Conservation (phyloP, 2,329 filamentous ascomycete genomes). For the Colletotrichum neosansevieriae region DNA sequence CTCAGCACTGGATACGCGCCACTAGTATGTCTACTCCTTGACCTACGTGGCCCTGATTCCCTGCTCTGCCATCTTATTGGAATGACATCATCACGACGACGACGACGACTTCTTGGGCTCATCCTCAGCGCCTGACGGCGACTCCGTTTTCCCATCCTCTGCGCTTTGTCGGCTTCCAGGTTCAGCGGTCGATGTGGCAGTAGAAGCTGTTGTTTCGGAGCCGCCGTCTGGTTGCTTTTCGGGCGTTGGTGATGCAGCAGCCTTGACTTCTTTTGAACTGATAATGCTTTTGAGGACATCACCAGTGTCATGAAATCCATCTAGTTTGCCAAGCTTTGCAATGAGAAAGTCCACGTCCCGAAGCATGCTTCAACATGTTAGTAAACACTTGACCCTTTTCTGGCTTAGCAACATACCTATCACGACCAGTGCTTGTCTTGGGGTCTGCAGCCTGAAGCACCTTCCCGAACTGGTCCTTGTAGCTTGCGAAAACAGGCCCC, state of each 20-base stretch:
- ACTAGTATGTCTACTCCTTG: too few relatives aligned
- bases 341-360: slow-evolving; percentile 81
- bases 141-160: slow-evolving; percentile 33
- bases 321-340: slow-evolving; percentile 78
- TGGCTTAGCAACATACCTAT: slow-evolving; percentile 68
- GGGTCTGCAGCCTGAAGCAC: slow-evolving; percentile 75
- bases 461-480: slow-evolving; percentile 81
- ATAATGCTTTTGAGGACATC: slow-evolving; percentile 75
- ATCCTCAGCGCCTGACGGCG: slow-evolving; percentile 34
- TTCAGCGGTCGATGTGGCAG: slow-evolving; percentile 25
- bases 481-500: slow-evolving; percentile 84
- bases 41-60: not conserved
- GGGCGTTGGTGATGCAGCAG: slow-evolving; percentile 40
- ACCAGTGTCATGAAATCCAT: slow-evolving; percentile 82
- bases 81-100: slow-evolving; percentile 26
- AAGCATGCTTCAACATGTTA: slow-evolving; percentile 71
- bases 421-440: slow-evolving; percentile 75
- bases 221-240: slow-evolving; percentile 31
- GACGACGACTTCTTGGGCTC: slow-evolving; percentile 35
- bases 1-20: too few relatives aligned
- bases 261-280: slow-evolving; percentile 65
- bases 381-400: not conserved
- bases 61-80: not conserved
- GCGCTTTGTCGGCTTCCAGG: slow-evolving; percentile 31
- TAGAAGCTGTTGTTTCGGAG: slow-evolving; percentile 30